These are phyloP conservation scores for Russula griseocarnosa DNA, from an alignment of 768 basidiomycete genomes.

Conservation along the genomic window DNA sequence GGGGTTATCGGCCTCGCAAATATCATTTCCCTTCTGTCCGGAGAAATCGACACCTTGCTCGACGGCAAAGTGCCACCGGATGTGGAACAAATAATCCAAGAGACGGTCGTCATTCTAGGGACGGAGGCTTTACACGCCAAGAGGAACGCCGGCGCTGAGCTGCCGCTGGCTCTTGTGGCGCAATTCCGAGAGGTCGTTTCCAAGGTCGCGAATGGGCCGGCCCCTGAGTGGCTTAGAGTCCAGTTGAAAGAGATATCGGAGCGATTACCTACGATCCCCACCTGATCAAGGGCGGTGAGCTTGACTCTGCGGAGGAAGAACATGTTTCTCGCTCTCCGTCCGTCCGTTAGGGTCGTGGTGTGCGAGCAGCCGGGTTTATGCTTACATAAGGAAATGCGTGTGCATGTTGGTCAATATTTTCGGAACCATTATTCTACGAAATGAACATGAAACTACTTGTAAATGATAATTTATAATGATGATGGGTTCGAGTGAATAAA, in stretches of 20 bases:
- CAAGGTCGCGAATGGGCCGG: not conserved
- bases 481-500: too few species aligned
- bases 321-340: too few species aligned
- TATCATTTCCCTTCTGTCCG: not conserved
- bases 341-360: too few species aligned
- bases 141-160: not conserved
- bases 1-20: not conserved
- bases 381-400: not conserved
- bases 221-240: not conserved
- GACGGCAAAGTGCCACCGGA: not conserved
- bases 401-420: not conserved
- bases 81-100: not conserved
- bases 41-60: not conserved
- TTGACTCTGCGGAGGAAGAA: not conserved
- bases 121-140: not conserved
- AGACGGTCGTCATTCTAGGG: not conserved
- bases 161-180: conserved; percentile 1
- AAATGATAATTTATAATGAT: too few species aligned
- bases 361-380: too few species aligned
- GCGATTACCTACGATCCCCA: not conserved
- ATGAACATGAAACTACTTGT: too few species aligned
- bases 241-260: not conserved
- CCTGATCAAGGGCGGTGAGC: not conserved
- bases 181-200: not conserved
- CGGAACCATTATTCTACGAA: too few species aligned